Conservation (phyloP, 306 rosid genomes). For the Trifolium repens region DNA sequence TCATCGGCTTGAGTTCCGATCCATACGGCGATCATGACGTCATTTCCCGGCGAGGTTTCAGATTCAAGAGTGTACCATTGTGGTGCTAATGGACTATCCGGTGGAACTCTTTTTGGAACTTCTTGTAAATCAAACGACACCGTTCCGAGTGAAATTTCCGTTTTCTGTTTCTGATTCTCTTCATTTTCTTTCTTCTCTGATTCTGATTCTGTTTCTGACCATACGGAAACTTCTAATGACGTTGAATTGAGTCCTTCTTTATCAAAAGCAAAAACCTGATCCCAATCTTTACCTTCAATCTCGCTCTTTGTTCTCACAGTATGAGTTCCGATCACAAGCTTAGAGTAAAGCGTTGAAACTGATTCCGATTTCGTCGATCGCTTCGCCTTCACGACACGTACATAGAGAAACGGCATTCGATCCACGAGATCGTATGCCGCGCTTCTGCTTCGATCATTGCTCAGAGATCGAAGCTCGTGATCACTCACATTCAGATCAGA, state of each 20-base stretch:
- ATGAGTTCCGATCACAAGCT: slow-evolving; percentile 84
- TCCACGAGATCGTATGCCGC: slow-evolving; percentile 67
- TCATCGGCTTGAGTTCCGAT: slow-evolving; percentile 84
- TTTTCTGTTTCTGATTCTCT: neutral
- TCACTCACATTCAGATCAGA: slow-evolving; percentile 47
- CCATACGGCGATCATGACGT: slow-evolving; percentile 91
- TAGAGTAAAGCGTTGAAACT: slow-evolving; percentile 45
- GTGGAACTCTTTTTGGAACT: slow-evolving; percentile 84
- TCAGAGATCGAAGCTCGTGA: slow-evolving; percentile 60
- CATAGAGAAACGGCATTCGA: slow-evolving; percentile 75
- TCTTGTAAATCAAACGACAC: slow-evolving; percentile 76
- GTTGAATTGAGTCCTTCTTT: slow-evolving; percentile 81
- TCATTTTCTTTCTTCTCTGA: slow-evolving; percentile 56
- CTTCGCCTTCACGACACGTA: slow-evolving; percentile 71
- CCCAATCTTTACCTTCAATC: slow-evolving; percentile 75
- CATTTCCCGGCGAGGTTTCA: slow-evolving; percentile 62
- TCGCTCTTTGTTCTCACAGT: slow-evolving; percentile 64
- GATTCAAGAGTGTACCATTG: slow-evolving; percentile 91
- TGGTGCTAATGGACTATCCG: slow-evolving; percentile 90
- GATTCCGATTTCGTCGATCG: slow-evolving; percentile 24
- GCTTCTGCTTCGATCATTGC: slow-evolving; percentile 56
- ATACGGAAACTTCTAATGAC: slow-evolving; percentile 76
- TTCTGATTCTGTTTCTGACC: slow-evolving; percentile 45
- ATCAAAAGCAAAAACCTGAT: slow-evolving; percentile 83
- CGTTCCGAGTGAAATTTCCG: slow-evolving; percentile 38